Evolutionary conservation across 129 eudicot genomes (phyloP).

Genomic region (Tagetes patula): DNA sequence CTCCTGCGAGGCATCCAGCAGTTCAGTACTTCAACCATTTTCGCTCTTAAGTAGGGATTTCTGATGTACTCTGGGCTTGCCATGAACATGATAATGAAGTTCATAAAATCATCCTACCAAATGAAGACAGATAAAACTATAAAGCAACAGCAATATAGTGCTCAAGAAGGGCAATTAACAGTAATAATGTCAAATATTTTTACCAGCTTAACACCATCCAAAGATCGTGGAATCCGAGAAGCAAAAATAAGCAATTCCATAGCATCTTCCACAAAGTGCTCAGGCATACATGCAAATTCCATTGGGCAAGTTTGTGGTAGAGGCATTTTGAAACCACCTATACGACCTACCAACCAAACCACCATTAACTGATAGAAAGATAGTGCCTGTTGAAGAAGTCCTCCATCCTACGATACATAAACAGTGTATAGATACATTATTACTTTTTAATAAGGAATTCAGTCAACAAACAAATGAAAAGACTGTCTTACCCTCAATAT

Average conservation of each 20-base stretch:
- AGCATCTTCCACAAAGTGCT: slow-evolving; percentile 90
- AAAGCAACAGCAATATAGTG: not conserved
- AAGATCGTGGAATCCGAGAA: slow-evolving; percentile 86
- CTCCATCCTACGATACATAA: slow-evolving; percentile 60
- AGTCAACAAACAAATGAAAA: not conserved
- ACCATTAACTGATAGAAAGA: slow-evolving; percentile 89
- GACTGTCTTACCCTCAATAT: slow-evolving; percentile 66
- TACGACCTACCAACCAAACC: slow-evolving; percentile 81
- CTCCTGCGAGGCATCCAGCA: slow-evolving; percentile 99
- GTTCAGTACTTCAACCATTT: slow-evolving; percentile 97
- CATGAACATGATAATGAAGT: slow-evolving; percentile 98
- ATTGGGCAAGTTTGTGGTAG: slow-evolving; percentile 71
- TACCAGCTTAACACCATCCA: slow-evolving; percentile 90
- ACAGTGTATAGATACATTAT: not conserved
- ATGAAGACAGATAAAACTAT: not conserved
- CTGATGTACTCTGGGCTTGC: slow-evolving; percentile 94
- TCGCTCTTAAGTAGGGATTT: slow-evolving; percentile 91
- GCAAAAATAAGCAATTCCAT: slow-evolving; percentile 98
- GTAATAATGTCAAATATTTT: not conserved
- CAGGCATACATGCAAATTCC: slow-evolving; percentile 95
- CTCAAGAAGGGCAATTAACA: not conserved
- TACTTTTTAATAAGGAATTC: not conserved
- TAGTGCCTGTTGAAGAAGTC: slow-evolving; percentile 73
- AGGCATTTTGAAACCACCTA: slow-evolving; percentile 95
- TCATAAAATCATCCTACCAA: slow-evolving; percentile 94